Percentiles rank a stretch among this genome's conserved stretches.
These are phyloP conservation scores for Aristolochia californica DNA, from an alignment of 164 flowering plant species.

Conservation along the genomic window DNA sequence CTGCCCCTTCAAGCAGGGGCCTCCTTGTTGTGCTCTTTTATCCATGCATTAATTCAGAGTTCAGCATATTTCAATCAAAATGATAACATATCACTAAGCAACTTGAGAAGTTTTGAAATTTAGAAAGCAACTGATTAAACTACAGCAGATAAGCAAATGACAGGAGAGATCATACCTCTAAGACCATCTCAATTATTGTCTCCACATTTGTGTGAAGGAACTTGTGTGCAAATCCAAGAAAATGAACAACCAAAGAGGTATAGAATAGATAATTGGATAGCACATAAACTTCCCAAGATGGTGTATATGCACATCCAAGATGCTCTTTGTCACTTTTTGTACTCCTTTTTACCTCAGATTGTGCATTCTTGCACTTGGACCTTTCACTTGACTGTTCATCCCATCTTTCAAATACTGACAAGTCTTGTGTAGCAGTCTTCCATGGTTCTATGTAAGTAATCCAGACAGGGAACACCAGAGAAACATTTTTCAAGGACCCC, in stretches of 20 bases:
- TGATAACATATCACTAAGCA: neutral
- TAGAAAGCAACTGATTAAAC: neutral
- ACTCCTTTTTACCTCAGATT: slow-evolving; percentile 5
- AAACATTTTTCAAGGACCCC: slow-evolving; percentile 58
- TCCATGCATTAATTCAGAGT: no score
- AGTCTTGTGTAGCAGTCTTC: slow-evolving; percentile 43
- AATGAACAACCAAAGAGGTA: slow-evolving; percentile 76
- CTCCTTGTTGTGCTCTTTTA: no score
- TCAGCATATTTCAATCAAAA: neutral
- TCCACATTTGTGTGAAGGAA: slow-evolving; percentile 63
- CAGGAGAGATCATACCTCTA: slow-evolving; percentile 36
- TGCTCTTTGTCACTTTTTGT: neutral
- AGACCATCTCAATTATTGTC: slow-evolving; percentile 54
- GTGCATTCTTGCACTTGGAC: slow-evolving; percentile 14
- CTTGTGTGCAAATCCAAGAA: slow-evolving; percentile 87
- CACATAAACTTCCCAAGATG: slow-evolving; percentile 60
- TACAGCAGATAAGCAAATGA: neutral
- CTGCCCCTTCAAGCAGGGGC: no score
- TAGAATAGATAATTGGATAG: slow-evolving; percentile 68
- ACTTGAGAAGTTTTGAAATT: no score
- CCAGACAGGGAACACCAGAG: slow-evolving; percentile 63
- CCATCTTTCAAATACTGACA: slow-evolving; percentile 34
- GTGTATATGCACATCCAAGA: slow-evolving; percentile 30
- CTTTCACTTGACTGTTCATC: slow-evolving; percentile 14
- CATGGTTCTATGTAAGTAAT: slow-evolving; percentile 68